Base-by-base conservation (phyloP, 306 rosid genomes). In the Styphnolobium japonicum region DNA sequence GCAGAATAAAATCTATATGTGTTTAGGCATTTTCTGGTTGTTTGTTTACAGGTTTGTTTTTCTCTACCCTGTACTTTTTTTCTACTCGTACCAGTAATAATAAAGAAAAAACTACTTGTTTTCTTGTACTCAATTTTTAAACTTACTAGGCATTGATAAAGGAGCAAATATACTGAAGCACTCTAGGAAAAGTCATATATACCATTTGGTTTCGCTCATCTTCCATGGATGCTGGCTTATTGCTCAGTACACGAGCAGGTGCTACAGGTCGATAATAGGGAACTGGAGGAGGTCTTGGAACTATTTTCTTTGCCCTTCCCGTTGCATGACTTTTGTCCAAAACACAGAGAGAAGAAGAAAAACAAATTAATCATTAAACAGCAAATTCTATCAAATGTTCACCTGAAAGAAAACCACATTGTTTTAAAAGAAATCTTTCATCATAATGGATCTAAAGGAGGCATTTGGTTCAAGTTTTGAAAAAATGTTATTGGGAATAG, bases 211-310 rank as follows among this genome's bases (percentile, higher is more conserved):
- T 83, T 64, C 70, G 86, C 12, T 77, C 91, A 73, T 91, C 91
- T 1, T 73, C 85, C 19, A 10, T 34, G 7, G 76, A 58, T 69
- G 93, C 15, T 45, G 88, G 33, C 37, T 63, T 42, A 57, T 11
- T 58, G 56, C 85, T 85, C 36, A 85, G 86, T 80, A 60, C 49
- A n/a, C 25, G 86, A 70, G 71, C 53, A 0, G 85, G 88, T 15
- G 56, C 86, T 40, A 74, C 70, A 27, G 76, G 88, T 58, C 34
- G 76, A 12, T 85, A 64, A 56, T 88, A 86, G 25, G 88, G 90
- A 62, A 52, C 84, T 25, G 97, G 97, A 64, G 98, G 98, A 81
- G 97, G 89, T 67, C 91, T 88, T 55, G 97, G 88, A 76, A 76
- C 76, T 8, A 88, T 78, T 84, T 76, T 87, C 74, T 72, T 91